Percentiles rank a stretch among this genome's conserved stretches.
Conservation (phyloP, 2,329 filamentous ascomycete species). For the Trichoderma breve region DNA sequence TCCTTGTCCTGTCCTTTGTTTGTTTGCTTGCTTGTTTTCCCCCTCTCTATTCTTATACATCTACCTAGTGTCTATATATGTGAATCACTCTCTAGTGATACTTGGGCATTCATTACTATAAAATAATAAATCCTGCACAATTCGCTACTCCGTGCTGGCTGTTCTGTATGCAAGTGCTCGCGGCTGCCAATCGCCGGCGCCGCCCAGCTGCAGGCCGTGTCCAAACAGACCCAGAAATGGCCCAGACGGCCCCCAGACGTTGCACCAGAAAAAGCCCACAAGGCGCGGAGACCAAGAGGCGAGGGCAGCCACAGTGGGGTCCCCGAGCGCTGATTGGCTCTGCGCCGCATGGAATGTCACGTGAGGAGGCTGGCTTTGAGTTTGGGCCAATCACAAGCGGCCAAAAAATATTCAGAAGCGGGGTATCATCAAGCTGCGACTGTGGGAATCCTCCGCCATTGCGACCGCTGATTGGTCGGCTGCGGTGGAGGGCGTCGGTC, state of each 20-base stretch:
- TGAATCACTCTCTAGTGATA: not conserved
- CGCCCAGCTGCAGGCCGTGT: not conserved
- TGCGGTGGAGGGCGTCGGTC: conserved; percentile 8
- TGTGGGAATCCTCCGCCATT: not conserved
- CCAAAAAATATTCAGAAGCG: not conserved
- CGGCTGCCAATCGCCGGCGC: conserved; percentile 4
- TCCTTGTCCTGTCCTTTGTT: not conserved
- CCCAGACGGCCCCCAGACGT: not conserved
- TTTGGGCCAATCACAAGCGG: not conserved
- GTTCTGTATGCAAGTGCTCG: conserved; percentile 10
- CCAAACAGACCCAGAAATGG: not conserved
- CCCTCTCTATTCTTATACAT: not conserved
- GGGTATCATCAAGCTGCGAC: conserved; percentile 5
- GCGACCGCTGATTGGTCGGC: not conserved
- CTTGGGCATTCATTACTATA: too few relatives aligned
- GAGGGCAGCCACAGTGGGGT: conserved; percentile 13
- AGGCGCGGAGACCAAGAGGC: not conserved
- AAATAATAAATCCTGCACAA: not conserved
- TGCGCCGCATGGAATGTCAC: not conserved
- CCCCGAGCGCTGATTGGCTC: not conserved
- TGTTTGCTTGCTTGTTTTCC: not conserved
- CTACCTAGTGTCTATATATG: not conserved
- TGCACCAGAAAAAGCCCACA: conserved; percentile 1
- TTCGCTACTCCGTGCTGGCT: not conserved
- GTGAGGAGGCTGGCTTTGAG: conserved; percentile 1